phyloP scores from a whole-genome alignment of 2,329 filamentous ascomycete species.

The Penicillium rolfsii region DNA sequence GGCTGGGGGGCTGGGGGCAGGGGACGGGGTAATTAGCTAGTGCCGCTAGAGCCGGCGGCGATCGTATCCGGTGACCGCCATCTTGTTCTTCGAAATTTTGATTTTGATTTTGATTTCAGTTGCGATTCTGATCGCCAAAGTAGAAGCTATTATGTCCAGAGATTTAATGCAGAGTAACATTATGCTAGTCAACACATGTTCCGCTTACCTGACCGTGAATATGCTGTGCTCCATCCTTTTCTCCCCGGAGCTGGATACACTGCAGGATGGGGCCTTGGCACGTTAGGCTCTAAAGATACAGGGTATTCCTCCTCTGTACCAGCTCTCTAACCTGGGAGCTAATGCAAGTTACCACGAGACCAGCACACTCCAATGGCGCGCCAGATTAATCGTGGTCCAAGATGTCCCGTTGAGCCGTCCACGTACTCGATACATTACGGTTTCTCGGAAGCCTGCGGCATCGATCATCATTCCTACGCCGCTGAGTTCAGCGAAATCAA shows the following conservation, averaged over 20 bases:
- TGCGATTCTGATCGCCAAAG: too few species aligned
- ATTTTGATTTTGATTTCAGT: neutral
- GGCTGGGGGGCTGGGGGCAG: neutral
- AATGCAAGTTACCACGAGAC: slow-evolving; percentile 2
- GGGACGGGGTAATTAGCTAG: neutral
- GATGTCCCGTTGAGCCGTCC: slow-evolving; percentile 2
- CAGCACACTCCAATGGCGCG: neutral
- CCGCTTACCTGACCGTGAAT: neutral
- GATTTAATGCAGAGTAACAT: neutral
- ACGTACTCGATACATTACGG: neutral
- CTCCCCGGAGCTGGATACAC: neutral
- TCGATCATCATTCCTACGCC: neutral
- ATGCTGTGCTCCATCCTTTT: neutral
- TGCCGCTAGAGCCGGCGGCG: neutral
- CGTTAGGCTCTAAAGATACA: neutral
- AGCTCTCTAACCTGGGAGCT: neutral
- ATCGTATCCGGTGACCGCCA: neutral
- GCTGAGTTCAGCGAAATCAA: neutral
- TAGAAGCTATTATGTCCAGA: neutral
- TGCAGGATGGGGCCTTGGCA: neutral
- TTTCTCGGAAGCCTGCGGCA: neutral
- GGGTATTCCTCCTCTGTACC: neutral
- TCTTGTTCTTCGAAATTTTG: neutral
- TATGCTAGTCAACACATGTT: neutral
- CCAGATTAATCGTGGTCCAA: neutral